A percentile compares a stretch with the other conserved stretches of the same genome.
These are phyloP conservation scores for Cynanchum wilfordii DNA, from an alignment of 257 asterid genomes.

Conservation along the genomic window DNA sequence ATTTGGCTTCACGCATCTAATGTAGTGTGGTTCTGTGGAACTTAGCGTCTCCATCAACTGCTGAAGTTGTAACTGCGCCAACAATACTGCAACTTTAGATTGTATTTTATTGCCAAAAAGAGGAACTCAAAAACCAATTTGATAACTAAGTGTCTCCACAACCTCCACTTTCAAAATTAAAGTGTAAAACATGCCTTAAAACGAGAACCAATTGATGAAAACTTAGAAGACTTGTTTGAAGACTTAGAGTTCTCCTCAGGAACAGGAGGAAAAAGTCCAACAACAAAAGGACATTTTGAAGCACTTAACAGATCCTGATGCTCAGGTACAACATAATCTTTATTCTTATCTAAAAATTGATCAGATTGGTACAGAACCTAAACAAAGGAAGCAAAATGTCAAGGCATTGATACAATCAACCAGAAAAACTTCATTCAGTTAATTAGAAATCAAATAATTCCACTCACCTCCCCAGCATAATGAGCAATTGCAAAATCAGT, in stretches of 20 bases:
- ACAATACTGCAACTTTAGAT: conserved; percentile 29
- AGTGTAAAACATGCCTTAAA: conserved; percentile 52
- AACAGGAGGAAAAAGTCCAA: conserved; percentile 78
- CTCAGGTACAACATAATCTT: conserved; percentile 94
- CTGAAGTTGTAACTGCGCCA: conserved; percentile 86
- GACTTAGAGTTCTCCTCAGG: conserved; percentile 75
- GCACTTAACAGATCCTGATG: conserved; percentile 78
- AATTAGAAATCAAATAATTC: conserved; percentile 15
- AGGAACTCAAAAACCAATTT: conserved; percentile 13
- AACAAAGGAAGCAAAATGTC: conserved; percentile 22
- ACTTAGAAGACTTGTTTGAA: conserved; percentile 84
- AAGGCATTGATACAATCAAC: conserved; percentile 18
- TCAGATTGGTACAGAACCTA: conserved; percentile 95
- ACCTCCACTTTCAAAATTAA: background rate
- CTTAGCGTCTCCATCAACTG: conserved; percentile 91
- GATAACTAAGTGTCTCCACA: conserved; percentile 4
- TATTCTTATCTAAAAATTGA: conserved; percentile 92
- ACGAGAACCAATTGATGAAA: conserved; percentile 95
- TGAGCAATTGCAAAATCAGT: conserved; percentile 87
- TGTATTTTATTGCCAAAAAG: conserved; percentile 6
- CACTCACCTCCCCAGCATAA: conserved; percentile 97
- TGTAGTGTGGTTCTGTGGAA: conserved; percentile 96
- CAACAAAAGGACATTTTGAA: conserved; percentile 85
- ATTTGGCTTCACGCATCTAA: conserved; percentile 98
- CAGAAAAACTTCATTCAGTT: conserved; percentile 10